Conservation (phyloP, 306 rosid genomes). For the Rosa chinensis region DNA sequence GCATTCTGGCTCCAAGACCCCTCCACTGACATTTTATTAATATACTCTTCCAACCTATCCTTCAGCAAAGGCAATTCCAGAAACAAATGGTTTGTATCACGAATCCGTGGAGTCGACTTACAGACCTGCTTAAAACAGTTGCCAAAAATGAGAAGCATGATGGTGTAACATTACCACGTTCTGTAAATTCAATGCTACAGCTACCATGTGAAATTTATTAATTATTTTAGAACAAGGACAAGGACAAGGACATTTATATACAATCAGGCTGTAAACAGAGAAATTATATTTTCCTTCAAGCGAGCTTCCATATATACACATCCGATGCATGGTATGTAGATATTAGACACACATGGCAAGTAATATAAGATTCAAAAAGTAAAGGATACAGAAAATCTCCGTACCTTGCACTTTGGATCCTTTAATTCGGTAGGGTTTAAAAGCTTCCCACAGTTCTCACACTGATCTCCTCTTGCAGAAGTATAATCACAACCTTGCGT, state of each 20-base stretch:
- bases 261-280: not conserved
- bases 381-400: not conserved
- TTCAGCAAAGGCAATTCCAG: conserved; percentile 82
- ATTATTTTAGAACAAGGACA: not conserved
- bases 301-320: not conserved
- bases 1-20: conserved; percentile 99
- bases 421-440: conserved; percentile 82
- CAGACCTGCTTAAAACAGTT: conserved; percentile 55
- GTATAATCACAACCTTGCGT: conserved; percentile 73
- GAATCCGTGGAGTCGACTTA: conserved; percentile 65
- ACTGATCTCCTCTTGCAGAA: conserved; percentile 96
- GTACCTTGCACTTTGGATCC: conserved; percentile 91
- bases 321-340: not conserved
- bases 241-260: not conserved
- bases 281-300: not conserved
- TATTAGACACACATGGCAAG: not conserved
- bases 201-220: too few relatives aligned
- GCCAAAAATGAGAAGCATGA: not conserved
- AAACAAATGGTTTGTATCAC: conserved; percentile 89
- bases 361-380: not conserved
- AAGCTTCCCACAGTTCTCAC: conserved; percentile 95
- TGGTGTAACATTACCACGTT: not conserved
- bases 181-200: not conserved
- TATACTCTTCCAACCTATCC: conserved; percentile 68
- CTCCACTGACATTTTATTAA: conserved; percentile 66